Evolutionary conservation across 2,329 filamentous ascomycete genomes (phyloP), one percentile per base, ranked within the genome.

Genomic region (Knufia petricola): DNA sequence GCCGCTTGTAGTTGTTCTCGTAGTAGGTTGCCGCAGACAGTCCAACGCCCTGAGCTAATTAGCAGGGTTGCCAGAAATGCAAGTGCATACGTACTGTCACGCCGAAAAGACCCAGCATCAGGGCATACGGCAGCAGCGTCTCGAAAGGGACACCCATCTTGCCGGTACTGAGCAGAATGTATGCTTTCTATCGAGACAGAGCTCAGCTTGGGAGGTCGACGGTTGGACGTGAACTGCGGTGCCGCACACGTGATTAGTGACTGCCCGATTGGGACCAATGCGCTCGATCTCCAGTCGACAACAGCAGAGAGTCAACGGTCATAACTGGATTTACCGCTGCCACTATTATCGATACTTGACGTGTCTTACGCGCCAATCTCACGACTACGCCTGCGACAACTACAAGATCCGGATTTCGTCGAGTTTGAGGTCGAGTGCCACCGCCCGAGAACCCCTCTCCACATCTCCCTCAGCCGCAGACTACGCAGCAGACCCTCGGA

Each of bases 101-200:
- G 32, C 55, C 55, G 45, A 59, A 59, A 46, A 59, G 51, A 62
- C 66, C 73, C 48, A 79, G 66, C 67, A 81, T 78, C 62, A 82
- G 76, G 58, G 71, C 79, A 63, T 81, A 82, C 42, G 79, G 79
- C 59, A 82, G 62, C 57, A 82, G 66, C 56, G 79, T 74, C 69
- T 83, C 79, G 64, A 82, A 82, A 38, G 79, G 79, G 54, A 83
- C 76, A 66, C 77, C 78, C 79, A 81, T 81, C 56, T 55, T 71
- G 61, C 60, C 42, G 21, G 26, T 34, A 10, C 26, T 24, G 15
- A n/a, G 26, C 3, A 17, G 20, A 13, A 8, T 40, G 9, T 31
- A 26, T 44, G 32, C 21, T 24, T 21, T 9, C 37, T 40, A 9
- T 24, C 37, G 10, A 9, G 37, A 17, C 21, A 24, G 17, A 43